A percentile compares a stretch with the other conserved stretches of the same genome.
Evolutionary conservation across 768 basidiomycete genomes (phyloP).

Genomic region (Clathrus columnatus): DNA sequence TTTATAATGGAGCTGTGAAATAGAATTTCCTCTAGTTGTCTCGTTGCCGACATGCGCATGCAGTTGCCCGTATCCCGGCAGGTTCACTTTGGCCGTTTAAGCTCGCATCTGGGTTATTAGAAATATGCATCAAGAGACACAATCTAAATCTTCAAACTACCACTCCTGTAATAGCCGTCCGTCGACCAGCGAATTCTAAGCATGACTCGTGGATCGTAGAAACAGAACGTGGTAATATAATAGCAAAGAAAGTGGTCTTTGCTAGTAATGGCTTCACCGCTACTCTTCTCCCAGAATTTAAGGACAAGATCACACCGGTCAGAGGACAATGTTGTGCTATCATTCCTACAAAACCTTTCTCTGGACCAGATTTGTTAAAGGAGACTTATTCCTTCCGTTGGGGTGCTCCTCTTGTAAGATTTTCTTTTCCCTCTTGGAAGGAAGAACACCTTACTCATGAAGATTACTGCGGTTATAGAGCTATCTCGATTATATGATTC

Average conservation of each 20-base stretch:
- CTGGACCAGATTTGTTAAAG: constrained; percentile 16
- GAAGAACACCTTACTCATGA: neutral
- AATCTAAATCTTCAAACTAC: constrained; percentile 12
- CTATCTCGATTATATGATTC: constrained; percentile 19
- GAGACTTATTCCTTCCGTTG: constrained; percentile 18
- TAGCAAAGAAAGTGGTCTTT: constrained; percentile 60
- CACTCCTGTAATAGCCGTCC: neutral
- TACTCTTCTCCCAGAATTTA: constrained; percentile 56
- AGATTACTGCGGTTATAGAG: neutral
- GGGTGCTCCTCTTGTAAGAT: neutral
- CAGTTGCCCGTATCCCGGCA: neutral
- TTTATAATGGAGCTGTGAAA: too few species aligned
- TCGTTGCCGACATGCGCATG: constrained; percentile 2
- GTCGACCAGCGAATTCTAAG: neutral
- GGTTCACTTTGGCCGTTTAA: constrained; percentile 16
- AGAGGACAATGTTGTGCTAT: constrained; percentile 30
- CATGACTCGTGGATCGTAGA: neutral
- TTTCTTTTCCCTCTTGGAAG: too few species aligned
- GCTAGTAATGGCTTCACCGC: constrained; percentile 81
- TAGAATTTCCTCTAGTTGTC: neutral
- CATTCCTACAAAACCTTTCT: constrained; percentile 18
- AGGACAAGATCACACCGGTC: constrained; percentile 52
- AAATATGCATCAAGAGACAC: constrained; percentile 13
- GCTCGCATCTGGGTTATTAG: constrained; percentile 17
- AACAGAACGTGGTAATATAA: constrained; percentile 37